Percentiles rank a stretch among this genome's conserved stretches.
phyloP scores from a whole-genome alignment of 2,329 filamentous ascomycete genomes.

The Teratosphaeria epicoccoides region DNA sequence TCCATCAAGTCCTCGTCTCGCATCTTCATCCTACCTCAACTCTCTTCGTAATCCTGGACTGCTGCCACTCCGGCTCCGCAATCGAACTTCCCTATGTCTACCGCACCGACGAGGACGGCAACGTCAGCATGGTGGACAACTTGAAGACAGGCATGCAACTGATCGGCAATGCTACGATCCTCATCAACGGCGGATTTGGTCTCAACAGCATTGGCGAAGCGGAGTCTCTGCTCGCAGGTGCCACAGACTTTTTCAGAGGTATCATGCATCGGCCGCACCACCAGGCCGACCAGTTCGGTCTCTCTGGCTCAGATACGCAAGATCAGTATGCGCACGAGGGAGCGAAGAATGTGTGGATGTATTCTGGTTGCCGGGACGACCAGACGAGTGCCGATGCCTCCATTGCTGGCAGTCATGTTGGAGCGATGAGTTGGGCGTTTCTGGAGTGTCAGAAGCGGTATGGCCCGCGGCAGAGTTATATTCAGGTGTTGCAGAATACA shows the following conservation, averaged over 20 bases:
- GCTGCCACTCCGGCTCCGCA: slow-evolving; percentile 51
- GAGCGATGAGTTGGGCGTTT: slow-evolving; percentile 41
- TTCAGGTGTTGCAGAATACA: slow-evolving; percentile 32
- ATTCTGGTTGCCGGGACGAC: slow-evolving; percentile 41
- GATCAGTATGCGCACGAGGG: slow-evolving; percentile 33
- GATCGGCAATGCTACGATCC: slow-evolving; percentile 38
- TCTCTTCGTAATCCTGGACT: slow-evolving; percentile 49
- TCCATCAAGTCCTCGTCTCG: slow-evolving; percentile 44
- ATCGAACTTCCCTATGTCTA: slow-evolving; percentile 50
- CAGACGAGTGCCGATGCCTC: slow-evolving; percentile 38
- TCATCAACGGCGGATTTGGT: slow-evolving; percentile 42
- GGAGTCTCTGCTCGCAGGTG: slow-evolving; percentile 42
- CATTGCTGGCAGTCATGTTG: slow-evolving; percentile 34
- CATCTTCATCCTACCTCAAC: slow-evolving; percentile 40
- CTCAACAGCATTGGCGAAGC: slow-evolving; percentile 40
- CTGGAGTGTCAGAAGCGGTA: slow-evolving; percentile 33
- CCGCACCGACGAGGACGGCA: slow-evolving; percentile 46
- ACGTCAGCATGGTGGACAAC: slow-evolving; percentile 46
- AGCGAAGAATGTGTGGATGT: slow-evolving; percentile 41
- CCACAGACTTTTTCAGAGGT: slow-evolving; percentile 44
- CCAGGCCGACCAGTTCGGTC: slow-evolving; percentile 33
- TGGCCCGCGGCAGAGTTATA: slow-evolving; percentile 28
- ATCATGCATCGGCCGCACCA: slow-evolving; percentile 37
- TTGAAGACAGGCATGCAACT: slow-evolving; percentile 42
- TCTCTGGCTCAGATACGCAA: slow-evolving; percentile 32